Evolutionary conservation across 495 filamentous ascomycete genomes (phyloP), one percentile per base, ranked within the genome.

Genomic region (Podospora appendiculata): DNA sequence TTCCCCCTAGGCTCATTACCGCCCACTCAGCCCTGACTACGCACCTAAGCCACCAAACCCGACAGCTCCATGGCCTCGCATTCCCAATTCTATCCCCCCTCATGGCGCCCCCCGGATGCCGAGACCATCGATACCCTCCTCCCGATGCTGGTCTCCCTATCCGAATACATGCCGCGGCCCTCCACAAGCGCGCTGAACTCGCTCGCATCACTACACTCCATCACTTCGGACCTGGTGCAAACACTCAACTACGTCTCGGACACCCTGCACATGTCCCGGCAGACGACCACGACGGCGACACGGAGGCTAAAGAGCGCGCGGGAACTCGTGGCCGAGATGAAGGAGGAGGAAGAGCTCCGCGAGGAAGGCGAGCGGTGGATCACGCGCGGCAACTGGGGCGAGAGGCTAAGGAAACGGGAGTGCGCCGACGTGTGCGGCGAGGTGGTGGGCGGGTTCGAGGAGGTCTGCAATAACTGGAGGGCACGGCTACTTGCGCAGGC

Each of bases 391-490:
- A 82, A 87, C 55, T 96, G 92, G 90, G 81, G 87, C 41, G 82
- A 84, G 51, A 79, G 85, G 51, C 67, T 95, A 35, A 72, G 70
- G 50, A 81, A 80, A 39, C 79, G 93, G 36, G 88, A 94, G 66
- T 90, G 89, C 54, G 88, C 82, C 19, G 72, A 74, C 41, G 85
- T 86, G 40, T 96, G 87, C 73, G 76, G 81, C 2, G 90, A 92
- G 55, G 90, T 98, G 17, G 83, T 95, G 12, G 87, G 84, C 34
- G 93, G 91, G 8, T 97, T 97, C 66, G 93, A 95, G 68, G 82
- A 85, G 53, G 82, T 90, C 0, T 95, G 89, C 67, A 83, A 81
- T 45, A 64, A 57, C 13, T 80, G 76, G 77, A 66, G 78, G 45
- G 68, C 69, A 41, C 67, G 76, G 35, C 59, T 81, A 41, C 57